Evolutionary conservation across 2,329 filamentous ascomycete genomes (phyloP).

Genomic region (Pseudopyrenochaeta lycopersici): DNA sequence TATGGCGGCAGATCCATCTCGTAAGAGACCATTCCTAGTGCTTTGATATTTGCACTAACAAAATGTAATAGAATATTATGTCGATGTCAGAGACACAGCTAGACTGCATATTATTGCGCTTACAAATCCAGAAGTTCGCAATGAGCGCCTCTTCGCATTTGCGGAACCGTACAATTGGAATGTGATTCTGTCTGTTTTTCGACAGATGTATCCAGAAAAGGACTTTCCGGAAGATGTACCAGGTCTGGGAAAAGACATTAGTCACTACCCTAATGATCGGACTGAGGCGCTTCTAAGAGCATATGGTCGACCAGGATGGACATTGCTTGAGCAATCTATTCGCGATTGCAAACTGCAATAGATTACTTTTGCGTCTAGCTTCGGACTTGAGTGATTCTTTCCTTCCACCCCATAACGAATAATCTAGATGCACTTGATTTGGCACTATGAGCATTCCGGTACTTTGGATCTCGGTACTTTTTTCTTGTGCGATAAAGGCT

Average conservation of each 20-base stretch:
- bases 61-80: constrained; percentile 9
- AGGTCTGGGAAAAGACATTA: background rate
- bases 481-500: no score
- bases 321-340: background rate
- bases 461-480: no score
- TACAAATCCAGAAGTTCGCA: constrained; percentile 53
- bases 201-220: constrained; percentile 48
- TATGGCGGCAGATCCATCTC: background rate
- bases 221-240: constrained; percentile 27
- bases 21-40: background rate
- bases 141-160: constrained; percentile 62
- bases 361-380: no score
- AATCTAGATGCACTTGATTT: no score
- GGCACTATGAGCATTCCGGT: no score
- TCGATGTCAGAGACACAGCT: constrained; percentile 36
- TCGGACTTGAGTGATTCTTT: no score
- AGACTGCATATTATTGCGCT: constrained; percentile 60
- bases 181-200: constrained; percentile 46
- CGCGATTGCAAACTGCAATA: no score
- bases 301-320: background rate
- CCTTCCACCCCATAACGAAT: no score
- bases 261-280: constrained; percentile 9
- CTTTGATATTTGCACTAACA: background rate
- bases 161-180: constrained; percentile 57
- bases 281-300: constrained; percentile 6